Conservation (phyloP, 345 rosid genomes). For the Kernera saxatilis region DNA sequence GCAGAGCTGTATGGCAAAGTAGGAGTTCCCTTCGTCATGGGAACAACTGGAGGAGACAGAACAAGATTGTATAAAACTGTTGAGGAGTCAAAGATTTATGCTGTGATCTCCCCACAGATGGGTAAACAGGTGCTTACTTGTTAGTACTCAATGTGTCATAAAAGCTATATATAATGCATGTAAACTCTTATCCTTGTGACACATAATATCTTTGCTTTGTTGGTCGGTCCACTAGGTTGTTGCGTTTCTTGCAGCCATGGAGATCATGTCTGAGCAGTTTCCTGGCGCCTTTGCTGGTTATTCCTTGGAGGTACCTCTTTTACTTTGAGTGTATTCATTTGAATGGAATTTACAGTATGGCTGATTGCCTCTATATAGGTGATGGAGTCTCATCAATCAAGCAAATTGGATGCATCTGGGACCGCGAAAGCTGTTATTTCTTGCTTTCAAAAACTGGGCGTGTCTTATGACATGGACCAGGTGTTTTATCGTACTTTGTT, state of each 20-base stretch:
- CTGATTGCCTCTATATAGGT: slow-evolving; percentile 40
- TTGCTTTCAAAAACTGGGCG: slow-evolving; percentile 88
- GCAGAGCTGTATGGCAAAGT: slow-evolving; percentile 74
- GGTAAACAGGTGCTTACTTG: slow-evolving; percentile 66
- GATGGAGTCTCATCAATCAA: slow-evolving; percentile 88
- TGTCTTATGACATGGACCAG: slow-evolving; percentile 63
- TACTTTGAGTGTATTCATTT: background rate
- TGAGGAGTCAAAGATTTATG: slow-evolving; percentile 58
- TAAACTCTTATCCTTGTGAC: background rate
- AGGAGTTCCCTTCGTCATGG: slow-evolving; percentile 94
- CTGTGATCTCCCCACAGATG: slow-evolving; percentile 96
- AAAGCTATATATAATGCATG: background rate
- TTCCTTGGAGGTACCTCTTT: slow-evolving; percentile 55
- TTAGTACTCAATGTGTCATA: background rate
- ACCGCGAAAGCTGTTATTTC: slow-evolving; percentile 91
- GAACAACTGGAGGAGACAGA: slow-evolving; percentile 94
- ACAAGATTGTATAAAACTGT: slow-evolving; percentile 55
- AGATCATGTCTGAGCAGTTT: slow-evolving; percentile 83
- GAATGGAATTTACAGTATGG: background rate
- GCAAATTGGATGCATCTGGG: slow-evolving; percentile 85
- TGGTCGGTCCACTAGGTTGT: slow-evolving; percentile 52
- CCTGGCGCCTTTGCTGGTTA: slow-evolving; percentile 94
- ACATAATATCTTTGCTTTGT: slow-evolving; percentile 6
- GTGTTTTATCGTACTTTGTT: slow-evolving; percentile 21
- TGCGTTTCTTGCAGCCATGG: slow-evolving; percentile 96